These are phyloP conservation scores for Malus sylvestris DNA, from an alignment of 306 rosid genomes.

Conservation along the genomic window DNA sequence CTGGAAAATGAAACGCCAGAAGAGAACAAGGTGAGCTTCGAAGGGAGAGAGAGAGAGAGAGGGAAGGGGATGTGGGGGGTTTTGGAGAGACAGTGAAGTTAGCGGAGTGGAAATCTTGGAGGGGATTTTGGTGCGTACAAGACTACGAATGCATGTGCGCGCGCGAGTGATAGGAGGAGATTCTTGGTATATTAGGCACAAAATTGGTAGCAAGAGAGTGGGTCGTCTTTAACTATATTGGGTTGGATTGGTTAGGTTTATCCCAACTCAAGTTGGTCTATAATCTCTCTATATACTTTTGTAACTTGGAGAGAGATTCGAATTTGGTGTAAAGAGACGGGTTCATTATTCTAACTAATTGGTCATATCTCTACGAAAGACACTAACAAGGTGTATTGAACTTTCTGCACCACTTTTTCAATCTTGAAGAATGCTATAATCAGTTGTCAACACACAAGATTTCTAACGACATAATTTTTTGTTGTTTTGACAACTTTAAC, in stretches of 20 bases:
- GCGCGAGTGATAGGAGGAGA: background rate
- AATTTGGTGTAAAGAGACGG: too few species aligned
- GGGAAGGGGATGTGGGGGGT: background rate
- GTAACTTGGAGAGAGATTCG: too few species aligned
- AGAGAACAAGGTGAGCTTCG: background rate
- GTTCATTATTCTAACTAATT: too few species aligned
- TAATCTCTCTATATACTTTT: background rate
- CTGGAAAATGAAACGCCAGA: background rate
- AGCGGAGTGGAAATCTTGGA: conserved; percentile 7
- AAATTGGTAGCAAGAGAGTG: background rate
- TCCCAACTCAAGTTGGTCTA: background rate
- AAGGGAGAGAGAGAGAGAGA: background rate
- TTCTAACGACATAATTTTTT: too few species aligned
- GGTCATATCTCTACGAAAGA: background rate
- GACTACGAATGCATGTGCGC: background rate
- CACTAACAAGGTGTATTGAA: too few species aligned
- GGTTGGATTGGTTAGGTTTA: background rate
- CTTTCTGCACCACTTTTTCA: background rate
- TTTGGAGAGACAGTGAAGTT: background rate
- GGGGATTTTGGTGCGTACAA: conserved; percentile 13
- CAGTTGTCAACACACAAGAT: accelerated
- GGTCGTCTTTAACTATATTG: background rate
- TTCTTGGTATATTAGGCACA: background rate
- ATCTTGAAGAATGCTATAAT: too few species aligned
- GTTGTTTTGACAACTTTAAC: too few species aligned